Evolutionary conservation across 495 filamentous ascomycete species (phyloP).

Genomic region (Neurospora sp.): DNA sequence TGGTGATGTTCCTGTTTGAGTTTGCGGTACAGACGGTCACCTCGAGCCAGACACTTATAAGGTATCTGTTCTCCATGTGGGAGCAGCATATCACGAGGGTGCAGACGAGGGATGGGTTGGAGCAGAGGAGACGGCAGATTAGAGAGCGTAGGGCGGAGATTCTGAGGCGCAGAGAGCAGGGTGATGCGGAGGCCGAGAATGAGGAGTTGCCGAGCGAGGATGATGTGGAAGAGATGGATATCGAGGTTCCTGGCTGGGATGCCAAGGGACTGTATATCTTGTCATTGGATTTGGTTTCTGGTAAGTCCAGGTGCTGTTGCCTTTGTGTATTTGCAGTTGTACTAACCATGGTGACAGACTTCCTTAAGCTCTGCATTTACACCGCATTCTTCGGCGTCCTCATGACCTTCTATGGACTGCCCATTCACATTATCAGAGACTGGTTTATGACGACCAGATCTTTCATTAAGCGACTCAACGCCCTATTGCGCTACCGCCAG

Average conservation of each 20-base stretch:
- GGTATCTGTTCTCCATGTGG: slow-evolving; percentile 70
- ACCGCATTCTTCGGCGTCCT: slow-evolving; percentile 87
- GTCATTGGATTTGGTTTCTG: slow-evolving; percentile 75
- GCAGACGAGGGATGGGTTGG: slow-evolving; percentile 55
- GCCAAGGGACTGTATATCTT: slow-evolving; percentile 91
- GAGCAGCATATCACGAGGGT: slow-evolving; percentile 65
- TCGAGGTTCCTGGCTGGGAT: slow-evolving; percentile 94
- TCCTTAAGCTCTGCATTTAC: slow-evolving; percentile 83
- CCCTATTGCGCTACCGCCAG: slow-evolving; percentile 79
- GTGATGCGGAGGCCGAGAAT: slow-evolving; percentile 29
- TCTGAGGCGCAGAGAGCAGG: slow-evolving; percentile 47
- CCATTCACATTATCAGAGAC: slow-evolving; percentile 93
- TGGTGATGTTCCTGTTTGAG: slow-evolving; percentile 99
- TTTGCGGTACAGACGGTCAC: slow-evolving; percentile 77
- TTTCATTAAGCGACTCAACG: slow-evolving; percentile 75
- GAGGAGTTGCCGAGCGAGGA: slow-evolving; percentile 55
- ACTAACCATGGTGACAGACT: slow-evolving; percentile 44
- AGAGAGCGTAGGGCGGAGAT: slow-evolving; percentile 53
- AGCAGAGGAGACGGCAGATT: slow-evolving; percentile 48
- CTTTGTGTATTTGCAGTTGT: neutral
- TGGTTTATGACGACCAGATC: slow-evolving; percentile 87
- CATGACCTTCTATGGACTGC: slow-evolving; percentile 84
- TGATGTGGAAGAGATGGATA: slow-evolving; percentile 82
- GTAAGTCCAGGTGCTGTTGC: slow-evolving; percentile 29
- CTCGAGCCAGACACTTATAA: slow-evolving; percentile 64